Evolutionary conservation across 495 filamentous ascomycete species (phyloP), one percentile per base, ranked within the genome.

Genomic region (Annulohypoxylon nitens): DNA sequence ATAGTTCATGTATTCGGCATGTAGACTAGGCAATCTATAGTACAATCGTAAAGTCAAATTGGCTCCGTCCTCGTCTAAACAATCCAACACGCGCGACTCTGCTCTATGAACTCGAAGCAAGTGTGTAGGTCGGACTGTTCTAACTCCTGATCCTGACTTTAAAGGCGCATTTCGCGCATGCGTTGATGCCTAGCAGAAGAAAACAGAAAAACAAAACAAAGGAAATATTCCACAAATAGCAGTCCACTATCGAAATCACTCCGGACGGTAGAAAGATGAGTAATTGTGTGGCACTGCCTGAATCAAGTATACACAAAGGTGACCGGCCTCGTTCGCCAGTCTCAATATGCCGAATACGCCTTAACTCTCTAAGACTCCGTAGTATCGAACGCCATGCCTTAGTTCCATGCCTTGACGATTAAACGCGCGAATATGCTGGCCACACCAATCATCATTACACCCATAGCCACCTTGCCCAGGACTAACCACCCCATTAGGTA

Each of bases 331-430:
- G 11, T 39, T 10, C 26, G 4, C 37, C 36, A 43, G 36, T 18
- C 34, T 45, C 53, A 39, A 48, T 41, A 48, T 26, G 39, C 67
- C 67, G 9, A 51, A 43, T 64, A 70, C 67, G 67, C 67, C 67
- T 8, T 36, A 61, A 54, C 48, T 61, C 54, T 50, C 9, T 16
- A 14, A 8, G 34, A 50, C 45, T 51, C 45, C 33, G 20, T 8
- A 36, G 26, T 39, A 63, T 63, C 26, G 5, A 70, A 69, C 67
- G 67, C 67, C 67, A 60, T 37, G 45, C 54, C 57, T 30, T 58
- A 57, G 57, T 5, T 59, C 48, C 48, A 61, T 54, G 58, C 57
- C 45, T 11, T 61, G 16, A 48, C 36, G 30, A 50, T 16, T 50
- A 33, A 60, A 65, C 55, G 23, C 43, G 34, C 33, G 25, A 55